These are phyloP conservation scores for Aspergillus sp. DNA, from an alignment of 2,329 filamentous ascomycete species.

Conservation along the genomic window DNA sequence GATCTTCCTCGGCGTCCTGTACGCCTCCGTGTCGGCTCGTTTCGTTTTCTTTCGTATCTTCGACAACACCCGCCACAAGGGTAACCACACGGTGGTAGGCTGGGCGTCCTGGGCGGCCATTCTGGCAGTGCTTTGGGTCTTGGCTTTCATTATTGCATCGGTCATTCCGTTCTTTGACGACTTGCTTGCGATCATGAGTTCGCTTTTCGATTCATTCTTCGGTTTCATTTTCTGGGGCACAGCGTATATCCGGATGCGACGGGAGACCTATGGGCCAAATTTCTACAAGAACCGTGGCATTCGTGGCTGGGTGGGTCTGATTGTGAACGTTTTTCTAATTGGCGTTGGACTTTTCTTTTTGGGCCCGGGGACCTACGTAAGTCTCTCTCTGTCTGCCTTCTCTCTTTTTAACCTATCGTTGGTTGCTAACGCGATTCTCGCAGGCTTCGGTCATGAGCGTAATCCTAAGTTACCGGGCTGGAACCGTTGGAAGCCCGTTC, in stretches of 20 bases:
- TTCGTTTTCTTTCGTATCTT: conserved; percentile 91
- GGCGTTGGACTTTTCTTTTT: conserved; percentile 71
- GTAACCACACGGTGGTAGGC: conserved; percentile 68
- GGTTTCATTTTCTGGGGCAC: conserved; percentile 79
- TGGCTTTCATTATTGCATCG: conserved; percentile 87
- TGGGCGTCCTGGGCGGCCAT: conserved; percentile 74
- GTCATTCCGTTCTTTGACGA: conserved; percentile 91
- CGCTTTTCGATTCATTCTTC: conserved; percentile 70
- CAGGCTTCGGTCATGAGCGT: conserved; percentile 38
- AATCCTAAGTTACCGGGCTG: conserved; percentile 59
- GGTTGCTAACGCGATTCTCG: conserved; percentile 4
- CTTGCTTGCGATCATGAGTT: conserved; percentile 49
- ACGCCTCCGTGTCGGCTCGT: conserved; percentile 79
- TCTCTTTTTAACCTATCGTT: conserved; percentile 32
- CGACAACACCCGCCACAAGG: conserved; percentile 68
- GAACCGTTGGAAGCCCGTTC: conserved; percentile 63
- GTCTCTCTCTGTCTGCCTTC: conserved; percentile 11
- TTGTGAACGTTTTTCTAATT: conserved; percentile 66
- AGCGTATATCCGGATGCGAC: conserved; percentile 40
- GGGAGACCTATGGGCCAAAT: conserved; percentile 31
- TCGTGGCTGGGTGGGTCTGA: conserved; percentile 35
- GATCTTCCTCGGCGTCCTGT: conserved; percentile 84
- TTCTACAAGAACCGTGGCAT: conserved; percentile 36
- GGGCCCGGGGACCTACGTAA: conserved; percentile 67
- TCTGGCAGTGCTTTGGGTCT: conserved; percentile 58